Evolutionary conservation across 306 rosid genomes (phyloP).

Genomic region (Cyamopsis tetragonoloba): DNA sequence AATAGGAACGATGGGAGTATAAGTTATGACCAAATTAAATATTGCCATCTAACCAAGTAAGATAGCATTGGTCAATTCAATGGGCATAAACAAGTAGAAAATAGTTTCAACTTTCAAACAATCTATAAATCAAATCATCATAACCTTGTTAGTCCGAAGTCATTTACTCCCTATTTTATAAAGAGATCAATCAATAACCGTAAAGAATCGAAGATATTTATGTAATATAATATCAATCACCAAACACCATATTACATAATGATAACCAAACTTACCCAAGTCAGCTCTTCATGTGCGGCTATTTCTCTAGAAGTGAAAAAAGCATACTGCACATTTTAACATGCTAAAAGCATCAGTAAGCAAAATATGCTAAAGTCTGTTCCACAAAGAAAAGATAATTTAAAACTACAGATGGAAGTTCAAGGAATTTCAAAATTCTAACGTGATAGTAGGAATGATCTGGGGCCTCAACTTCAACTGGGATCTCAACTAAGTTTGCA

Average conservation of each 20-base stretch:
- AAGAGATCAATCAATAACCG: not conserved
- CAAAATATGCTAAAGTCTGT: not conserved
- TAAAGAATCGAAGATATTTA: not conserved
- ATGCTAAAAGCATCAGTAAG: slow-evolving; percentile 22
- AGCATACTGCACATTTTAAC: slow-evolving; percentile 59
- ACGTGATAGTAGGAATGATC: slow-evolving; percentile 74
- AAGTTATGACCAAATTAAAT: slow-evolving; percentile 6
- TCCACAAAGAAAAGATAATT: slow-evolving; percentile 12
- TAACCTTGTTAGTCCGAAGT: not conserved
- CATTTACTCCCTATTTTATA: not conserved
- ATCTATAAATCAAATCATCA: slow-evolving; percentile 12
- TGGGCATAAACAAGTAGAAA: slow-evolving; percentile 13
- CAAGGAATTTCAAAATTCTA: slow-evolving; percentile 34
- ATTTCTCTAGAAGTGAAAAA: slow-evolving; percentile 75
- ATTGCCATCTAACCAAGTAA: slow-evolving; percentile 9
- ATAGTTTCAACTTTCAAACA: not conserved
- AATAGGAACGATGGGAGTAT: too few relatives aligned
- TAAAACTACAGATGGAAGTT: slow-evolving; percentile 5
- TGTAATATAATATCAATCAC: slow-evolving; percentile 8
- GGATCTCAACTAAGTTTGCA: slow-evolving; percentile 82
- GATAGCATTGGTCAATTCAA: not conserved
- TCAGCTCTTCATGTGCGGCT: slow-evolving; percentile 79
- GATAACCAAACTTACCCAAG: slow-evolving; percentile 56
- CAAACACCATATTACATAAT: slow-evolving; percentile 24
- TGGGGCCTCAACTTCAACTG: slow-evolving; percentile 79